Evolutionary conservation across 2,329 filamentous ascomycete species (phyloP).

Genomic region (Cladosporium velox): DNA sequence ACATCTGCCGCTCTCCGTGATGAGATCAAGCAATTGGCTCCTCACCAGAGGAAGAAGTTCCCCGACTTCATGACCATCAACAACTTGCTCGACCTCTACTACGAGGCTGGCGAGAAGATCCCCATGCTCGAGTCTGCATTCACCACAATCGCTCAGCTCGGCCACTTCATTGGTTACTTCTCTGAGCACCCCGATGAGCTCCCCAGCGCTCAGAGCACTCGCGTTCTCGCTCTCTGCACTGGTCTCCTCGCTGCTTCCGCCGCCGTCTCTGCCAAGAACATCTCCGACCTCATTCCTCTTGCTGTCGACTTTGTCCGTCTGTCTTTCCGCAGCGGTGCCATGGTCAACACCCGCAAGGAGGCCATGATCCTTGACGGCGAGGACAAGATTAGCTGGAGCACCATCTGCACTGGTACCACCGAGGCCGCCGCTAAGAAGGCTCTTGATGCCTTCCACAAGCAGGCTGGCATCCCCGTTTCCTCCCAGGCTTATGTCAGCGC

Average conservation of each 20-base stretch:
- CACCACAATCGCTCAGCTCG: conserved; percentile 65
- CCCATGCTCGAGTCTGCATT: conserved; percentile 66
- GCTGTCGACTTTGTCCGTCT: conserved; percentile 66
- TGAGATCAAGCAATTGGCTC: conserved; percentile 61
- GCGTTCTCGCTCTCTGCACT: conserved; percentile 67
- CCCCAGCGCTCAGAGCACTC: conserved; percentile 51
- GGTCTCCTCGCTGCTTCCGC: conserved; percentile 70
- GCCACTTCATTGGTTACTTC: conserved; percentile 67
- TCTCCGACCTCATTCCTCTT: conserved; percentile 63
- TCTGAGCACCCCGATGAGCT: conserved; percentile 57
- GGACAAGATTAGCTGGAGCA: conserved; percentile 66
- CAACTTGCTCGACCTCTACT: conserved; percentile 67
- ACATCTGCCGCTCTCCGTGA: conserved; percentile 59
- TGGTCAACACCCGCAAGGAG: conserved; percentile 45
- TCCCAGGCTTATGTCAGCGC: conserved; percentile 61
- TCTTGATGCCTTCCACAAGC: conserved; percentile 60
- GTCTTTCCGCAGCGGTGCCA: conserved; percentile 63
- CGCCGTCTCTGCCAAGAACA: conserved; percentile 63
- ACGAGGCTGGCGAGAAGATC: conserved; percentile 58
- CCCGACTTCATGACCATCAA: conserved; percentile 64
- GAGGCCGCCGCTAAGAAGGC: conserved; percentile 54
- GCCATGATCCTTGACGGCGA: conserved; percentile 56
- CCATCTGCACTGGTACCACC: conserved; percentile 60
- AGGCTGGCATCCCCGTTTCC: conserved; percentile 53
- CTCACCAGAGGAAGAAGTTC: conserved; percentile 58